phyloP scores from a whole-genome alignment of 495 filamentous ascomycete genomes.

The Penicillium canescens region DNA sequence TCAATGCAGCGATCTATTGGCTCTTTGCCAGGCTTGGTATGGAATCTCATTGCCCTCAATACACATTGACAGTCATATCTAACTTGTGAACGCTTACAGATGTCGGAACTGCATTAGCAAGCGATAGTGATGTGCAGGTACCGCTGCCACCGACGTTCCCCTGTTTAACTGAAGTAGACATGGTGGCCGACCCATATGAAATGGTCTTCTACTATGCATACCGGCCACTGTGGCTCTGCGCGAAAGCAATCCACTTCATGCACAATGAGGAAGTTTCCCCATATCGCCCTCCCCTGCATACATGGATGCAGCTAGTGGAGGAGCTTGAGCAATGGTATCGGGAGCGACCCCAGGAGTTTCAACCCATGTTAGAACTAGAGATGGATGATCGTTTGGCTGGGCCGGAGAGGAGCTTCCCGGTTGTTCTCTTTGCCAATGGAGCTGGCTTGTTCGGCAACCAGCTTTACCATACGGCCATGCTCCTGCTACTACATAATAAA shows the following conservation, averaged over 20 bases:
- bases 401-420: conserved; percentile 29
- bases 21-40: conserved; percentile 36
- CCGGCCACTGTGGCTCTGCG: conserved; percentile 32
- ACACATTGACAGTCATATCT: neutral
- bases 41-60: neutral
- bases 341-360: conserved; percentile 34
- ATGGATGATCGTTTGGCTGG: conserved; percentile 14
- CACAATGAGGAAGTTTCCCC: conserved; percentile 24
- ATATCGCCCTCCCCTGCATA: conserved; percentile 8
- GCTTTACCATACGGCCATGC: conserved; percentile 45
- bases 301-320: conserved; percentile 29
- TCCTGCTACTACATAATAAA: conserved; percentile 37
- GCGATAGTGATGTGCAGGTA: conserved; percentile 21
- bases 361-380: conserved; percentile 33
- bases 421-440: conserved; percentile 41
- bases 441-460: conserved; percentile 40
- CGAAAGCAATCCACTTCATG: conserved; percentile 21
- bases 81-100: conserved; percentile 15
- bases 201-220: conserved; percentile 25
- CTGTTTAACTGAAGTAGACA: conserved; percentile 11
- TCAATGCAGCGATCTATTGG: conserved; percentile 37
- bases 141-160: conserved; percentile 23
- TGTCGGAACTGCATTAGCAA: conserved; percentile 28
- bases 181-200: conserved; percentile 18
- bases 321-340: conserved; percentile 35